phyloP scores from a whole-genome alignment of 192 early-diverging fungal genomes.

The Coemansia sp. region DNA sequence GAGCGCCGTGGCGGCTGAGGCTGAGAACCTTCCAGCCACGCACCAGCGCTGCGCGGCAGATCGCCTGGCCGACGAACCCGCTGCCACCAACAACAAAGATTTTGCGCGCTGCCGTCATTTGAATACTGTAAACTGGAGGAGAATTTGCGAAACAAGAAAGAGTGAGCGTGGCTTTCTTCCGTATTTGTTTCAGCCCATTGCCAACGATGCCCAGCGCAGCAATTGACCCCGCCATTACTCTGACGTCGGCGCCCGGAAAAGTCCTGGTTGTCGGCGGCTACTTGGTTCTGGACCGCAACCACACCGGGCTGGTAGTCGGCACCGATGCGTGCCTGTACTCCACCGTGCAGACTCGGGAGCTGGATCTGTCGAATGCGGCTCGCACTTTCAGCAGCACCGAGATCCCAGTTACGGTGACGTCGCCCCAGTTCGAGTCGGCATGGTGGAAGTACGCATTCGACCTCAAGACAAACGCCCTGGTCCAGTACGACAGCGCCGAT shows the following conservation, averaged over 20 bases:
- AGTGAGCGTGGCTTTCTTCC: too few species aligned
- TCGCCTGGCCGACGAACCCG: constrained; percentile 58
- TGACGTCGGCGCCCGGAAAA: constrained; percentile 92
- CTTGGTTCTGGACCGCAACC: constrained; percentile 79
- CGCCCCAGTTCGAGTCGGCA: constrained; percentile 85
- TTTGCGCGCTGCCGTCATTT: constrained; percentile 25
- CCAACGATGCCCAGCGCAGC: constrained; percentile 3
- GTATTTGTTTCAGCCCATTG: background rate
- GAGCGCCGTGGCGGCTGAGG: constrained; percentile 52
- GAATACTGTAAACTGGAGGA: background rate
- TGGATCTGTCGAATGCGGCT: background rate
- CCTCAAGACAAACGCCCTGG: constrained; percentile 11
- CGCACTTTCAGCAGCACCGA: background rate
- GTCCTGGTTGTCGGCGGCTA: constrained; percentile 92
- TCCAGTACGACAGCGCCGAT: constrained; percentile 31
- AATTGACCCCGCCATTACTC: constrained; percentile 9
- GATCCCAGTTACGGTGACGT: constrained; percentile 56
- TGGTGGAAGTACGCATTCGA: constrained; percentile 66
- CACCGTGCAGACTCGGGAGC: constrained; percentile 45
- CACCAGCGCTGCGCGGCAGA: constrained; percentile 42
- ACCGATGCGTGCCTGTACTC: constrained; percentile 83
- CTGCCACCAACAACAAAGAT: constrained; percentile 62
- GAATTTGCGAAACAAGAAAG: background rate
- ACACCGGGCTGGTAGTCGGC: constrained; percentile 79
- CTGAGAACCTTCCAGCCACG: constrained; percentile 53